A percentile compares a stretch with the other conserved stretches of the same genome.
These are phyloP conservation scores for Polysphondylium violaceum DNA, from an alignment of 78 protist species.

Conservation along the genomic window DNA sequence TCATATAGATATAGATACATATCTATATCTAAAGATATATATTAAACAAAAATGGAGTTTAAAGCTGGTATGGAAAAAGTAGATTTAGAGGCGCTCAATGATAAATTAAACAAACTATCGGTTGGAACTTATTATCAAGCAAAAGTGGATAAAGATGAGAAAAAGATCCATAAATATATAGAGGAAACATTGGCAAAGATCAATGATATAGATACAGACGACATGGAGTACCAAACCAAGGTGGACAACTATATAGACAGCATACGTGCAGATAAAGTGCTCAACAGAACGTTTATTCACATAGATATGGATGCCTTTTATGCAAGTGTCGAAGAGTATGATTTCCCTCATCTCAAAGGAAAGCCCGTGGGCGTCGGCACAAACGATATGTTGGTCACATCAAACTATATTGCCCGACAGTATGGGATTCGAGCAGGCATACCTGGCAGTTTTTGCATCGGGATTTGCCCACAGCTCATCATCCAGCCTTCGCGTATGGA, in stretches of 20 bases:
- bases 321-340: conserved; percentile 69
- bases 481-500: conserved; percentile 68
- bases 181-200: conserved; percentile 4
- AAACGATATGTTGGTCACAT: conserved; percentile 76
- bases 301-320: conserved; percentile 84
- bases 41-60: conserved; percentile 1
- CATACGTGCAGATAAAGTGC: neutral
- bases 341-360: conserved; percentile 42
- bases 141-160: conserved; percentile 24
- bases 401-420: conserved; percentile 52
- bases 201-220: neutral
- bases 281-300: conserved; percentile 30
- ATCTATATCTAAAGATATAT: neutral
- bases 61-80: conserved; percentile 77
- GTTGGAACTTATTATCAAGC: conserved; percentile 59
- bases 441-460: conserved; percentile 54
- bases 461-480: conserved; percentile 31
- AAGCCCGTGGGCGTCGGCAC: conserved; percentile 73
- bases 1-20: no score
- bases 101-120: conserved; percentile 35
- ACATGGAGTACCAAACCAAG: conserved; percentile 7
- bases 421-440: conserved; percentile 77
- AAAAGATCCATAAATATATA: neutral
- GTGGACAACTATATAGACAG: conserved; percentile 14
- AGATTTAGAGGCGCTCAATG: conserved; percentile 43